These are phyloP conservation scores for Panellus pusillus DNA, from an alignment of 768 basidiomycete species.

Conservation along the genomic window DNA sequence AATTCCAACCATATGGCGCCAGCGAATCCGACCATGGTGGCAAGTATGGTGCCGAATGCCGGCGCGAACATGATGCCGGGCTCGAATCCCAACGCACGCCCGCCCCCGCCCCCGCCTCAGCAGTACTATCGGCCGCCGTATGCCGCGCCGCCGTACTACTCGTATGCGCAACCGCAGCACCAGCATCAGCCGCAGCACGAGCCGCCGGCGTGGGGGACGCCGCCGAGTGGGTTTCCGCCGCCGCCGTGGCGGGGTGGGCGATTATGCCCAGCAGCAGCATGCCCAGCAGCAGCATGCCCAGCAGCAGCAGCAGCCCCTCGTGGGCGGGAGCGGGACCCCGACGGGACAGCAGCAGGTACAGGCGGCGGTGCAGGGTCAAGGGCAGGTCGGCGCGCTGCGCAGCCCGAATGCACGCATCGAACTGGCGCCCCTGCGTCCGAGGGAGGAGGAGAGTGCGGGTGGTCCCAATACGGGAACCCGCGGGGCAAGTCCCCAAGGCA, in stretches of 20 bases:
- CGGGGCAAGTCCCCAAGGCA: conserved; percentile 20
- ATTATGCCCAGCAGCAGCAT: conserved; percentile 19
- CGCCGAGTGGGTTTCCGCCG: conserved; percentile 27
- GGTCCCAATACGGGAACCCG: conserved; percentile 1
- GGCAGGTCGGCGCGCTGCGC: conserved; percentile 23
- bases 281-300: conserved; percentile 25
- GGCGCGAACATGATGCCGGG: not conserved
- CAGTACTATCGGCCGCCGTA: conserved; percentile 26
- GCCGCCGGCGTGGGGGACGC: conserved; percentile 25
- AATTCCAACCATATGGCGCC: not conserved
- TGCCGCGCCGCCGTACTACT: conserved; percentile 23
- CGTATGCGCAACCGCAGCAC: conserved; percentile 17
- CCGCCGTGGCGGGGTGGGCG: conserved; percentile 18
- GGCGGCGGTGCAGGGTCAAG: no score
- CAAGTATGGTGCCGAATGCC: not conserved
- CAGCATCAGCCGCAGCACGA: conserved; percentile 28
- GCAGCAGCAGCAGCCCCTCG: conserved; percentile 20
- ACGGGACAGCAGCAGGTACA: conserved; percentile 9
- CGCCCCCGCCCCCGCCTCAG: conserved; percentile 25
- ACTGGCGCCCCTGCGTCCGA: conserved; percentile 51
- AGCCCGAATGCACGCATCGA: conserved; percentile 46
- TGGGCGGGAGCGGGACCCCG: not conserved
- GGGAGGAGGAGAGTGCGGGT: conserved; percentile 12
- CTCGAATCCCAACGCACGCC: conserved; percentile 7
- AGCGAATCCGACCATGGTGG: not conserved